A percentile compares a stretch with the other conserved stretches of the same genome.
phyloP scores from a whole-genome alignment of 176 grass and related monocot species.

The Oryza glaberrima region DNA sequence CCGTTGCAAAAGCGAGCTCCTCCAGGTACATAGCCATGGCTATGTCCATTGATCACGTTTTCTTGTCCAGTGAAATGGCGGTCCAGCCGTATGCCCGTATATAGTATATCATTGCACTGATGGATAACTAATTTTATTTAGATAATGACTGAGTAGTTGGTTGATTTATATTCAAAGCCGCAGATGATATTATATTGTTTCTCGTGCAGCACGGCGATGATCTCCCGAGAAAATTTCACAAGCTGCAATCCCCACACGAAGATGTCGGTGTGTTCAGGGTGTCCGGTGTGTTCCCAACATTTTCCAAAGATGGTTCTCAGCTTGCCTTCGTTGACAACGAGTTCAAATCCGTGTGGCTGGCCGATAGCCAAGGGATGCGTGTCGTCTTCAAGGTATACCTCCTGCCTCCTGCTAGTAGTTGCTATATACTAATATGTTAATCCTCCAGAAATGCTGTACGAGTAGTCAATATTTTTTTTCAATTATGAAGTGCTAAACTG shows the following conservation, averaged over 20 bases:
- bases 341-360: constrained; percentile 16
- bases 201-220: constrained; percentile 25
- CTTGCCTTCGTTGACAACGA: constrained; percentile 27
- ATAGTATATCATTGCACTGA: too few relatives aligned
- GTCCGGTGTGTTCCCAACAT: constrained; percentile 22
- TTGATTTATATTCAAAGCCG: neutral
- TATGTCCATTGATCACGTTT: neutral
- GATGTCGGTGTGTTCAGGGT: constrained; percentile 25
- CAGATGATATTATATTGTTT: neutral
- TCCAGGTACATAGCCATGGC: neutral
- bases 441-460: neutral
- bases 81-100: too few relatives aligned
- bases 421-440: too few relatives aligned
- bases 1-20: neutral
- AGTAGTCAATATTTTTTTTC: too few relatives aligned
- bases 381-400: constrained; percentile 23
- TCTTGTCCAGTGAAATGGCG: too few relatives aligned
- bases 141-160: too few relatives aligned
- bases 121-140: too few relatives aligned
- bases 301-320: constrained; percentile 35
- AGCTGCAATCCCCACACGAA: constrained; percentile 21
- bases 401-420: neutral
- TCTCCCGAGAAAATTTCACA: constrained; percentile 24
- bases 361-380: constrained; percentile 9
- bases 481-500: too few relatives aligned